phyloP scores from a whole-genome alignment of 164 flowering plant genomes.

The Annona squamosa region DNA sequence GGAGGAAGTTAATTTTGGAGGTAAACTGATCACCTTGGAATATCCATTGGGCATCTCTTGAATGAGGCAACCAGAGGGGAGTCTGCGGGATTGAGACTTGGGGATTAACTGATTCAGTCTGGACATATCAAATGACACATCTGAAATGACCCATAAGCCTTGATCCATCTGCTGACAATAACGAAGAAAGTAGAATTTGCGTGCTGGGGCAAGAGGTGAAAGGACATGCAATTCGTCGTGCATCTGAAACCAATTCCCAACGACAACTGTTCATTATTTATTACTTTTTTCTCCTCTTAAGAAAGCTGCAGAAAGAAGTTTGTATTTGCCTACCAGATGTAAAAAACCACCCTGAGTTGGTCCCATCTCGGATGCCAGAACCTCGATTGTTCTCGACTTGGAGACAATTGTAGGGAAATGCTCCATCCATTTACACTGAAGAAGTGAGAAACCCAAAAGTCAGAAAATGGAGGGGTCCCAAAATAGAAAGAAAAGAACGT shows the following conservation, averaged over 20 bases:
- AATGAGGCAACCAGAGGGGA: constrained; percentile 81
- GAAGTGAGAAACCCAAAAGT: not conserved
- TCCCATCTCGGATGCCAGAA: constrained; percentile 37
- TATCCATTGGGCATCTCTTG: constrained; percentile 69
- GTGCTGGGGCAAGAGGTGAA: constrained; percentile 62
- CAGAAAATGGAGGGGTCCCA: not conserved
- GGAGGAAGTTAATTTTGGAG: not conserved
- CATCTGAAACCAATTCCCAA: constrained; percentile 36
- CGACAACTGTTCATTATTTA: not conserved
- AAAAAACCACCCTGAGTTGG: constrained; percentile 52
- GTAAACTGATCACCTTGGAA: constrained; percentile 52
- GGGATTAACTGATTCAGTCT: constrained; percentile 24
- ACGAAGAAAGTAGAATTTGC: constrained; percentile 66
- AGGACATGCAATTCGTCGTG: constrained; percentile 66
- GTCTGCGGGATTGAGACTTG: constrained; percentile 41
- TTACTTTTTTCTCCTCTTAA: too few species aligned
- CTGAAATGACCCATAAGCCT: constrained; percentile 78
- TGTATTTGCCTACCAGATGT: constrained; percentile 45
- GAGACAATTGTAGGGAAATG: constrained; percentile 60
- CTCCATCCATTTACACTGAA: constrained; percentile 60
- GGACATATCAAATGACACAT: constrained; percentile 49
- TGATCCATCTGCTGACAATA: constrained; percentile 69
- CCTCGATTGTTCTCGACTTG: constrained; percentile 36
- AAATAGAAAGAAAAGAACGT: not conserved
- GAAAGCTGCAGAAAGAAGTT: too few species aligned